phyloP scores from a whole-genome alignment of 306 rosid genomes.

The Vicia sativa region DNA sequence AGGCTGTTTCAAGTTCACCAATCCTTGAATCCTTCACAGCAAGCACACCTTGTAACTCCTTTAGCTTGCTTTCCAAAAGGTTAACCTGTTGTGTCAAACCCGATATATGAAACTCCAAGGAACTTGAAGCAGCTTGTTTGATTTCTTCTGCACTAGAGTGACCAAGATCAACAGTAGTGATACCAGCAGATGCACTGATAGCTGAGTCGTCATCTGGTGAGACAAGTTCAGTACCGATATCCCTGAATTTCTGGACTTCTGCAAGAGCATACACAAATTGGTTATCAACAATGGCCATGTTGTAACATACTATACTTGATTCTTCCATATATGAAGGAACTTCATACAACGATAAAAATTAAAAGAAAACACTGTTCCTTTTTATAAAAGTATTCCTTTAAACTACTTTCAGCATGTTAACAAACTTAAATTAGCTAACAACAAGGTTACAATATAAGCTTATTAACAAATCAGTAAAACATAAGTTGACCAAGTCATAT shows the following conservation, averaged over 20 bases:
- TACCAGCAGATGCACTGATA: slow-evolving; percentile 48
- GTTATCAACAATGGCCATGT: slow-evolving; percentile 16
- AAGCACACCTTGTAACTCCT: slow-evolving; percentile 50
- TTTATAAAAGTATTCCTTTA: neutral
- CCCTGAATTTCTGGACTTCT: slow-evolving; percentile 75
- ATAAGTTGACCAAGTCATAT: neutral
- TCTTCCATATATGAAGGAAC: slow-evolving; percentile 31
- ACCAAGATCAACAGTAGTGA: slow-evolving; percentile 38
- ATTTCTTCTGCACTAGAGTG: slow-evolving; percentile 51
- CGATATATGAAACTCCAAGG: slow-evolving; percentile 56
- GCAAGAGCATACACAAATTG: slow-evolving; percentile 41
- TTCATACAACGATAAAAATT: neutral
- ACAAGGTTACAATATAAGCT: slow-evolving; percentile 1
- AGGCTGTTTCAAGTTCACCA: slow-evolving; percentile 66
- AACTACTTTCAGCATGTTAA: neutral
- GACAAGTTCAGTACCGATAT: slow-evolving; percentile 55
- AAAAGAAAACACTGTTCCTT: no score
- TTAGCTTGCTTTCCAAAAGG: slow-evolving; percentile 56
- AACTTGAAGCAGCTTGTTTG: slow-evolving; percentile 48
- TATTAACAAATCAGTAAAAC: neutral
- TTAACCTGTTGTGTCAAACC: slow-evolving; percentile 60
- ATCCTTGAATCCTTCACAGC: slow-evolving; percentile 60
- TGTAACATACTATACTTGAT: neutral
- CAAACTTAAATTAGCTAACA: slow-evolving; percentile 9
- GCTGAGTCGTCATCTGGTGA: slow-evolving; percentile 46